Base-by-base conservation (phyloP, 768 basidiomycete species). In the Mycena kentingensis region DNA sequence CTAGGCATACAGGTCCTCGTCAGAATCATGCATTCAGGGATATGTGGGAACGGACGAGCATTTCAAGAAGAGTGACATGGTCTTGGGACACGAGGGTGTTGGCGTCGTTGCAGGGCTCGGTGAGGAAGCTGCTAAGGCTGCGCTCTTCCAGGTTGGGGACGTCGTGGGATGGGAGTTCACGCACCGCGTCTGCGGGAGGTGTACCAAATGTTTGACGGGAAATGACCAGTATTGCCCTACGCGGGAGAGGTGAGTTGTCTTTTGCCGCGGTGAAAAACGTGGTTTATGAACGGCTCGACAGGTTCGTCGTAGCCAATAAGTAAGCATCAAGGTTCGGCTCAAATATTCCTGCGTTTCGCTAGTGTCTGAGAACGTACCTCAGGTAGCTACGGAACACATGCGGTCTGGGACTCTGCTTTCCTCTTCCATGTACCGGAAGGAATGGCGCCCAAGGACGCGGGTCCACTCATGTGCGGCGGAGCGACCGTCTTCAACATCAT, bases 31-130 rank as follows among this genome's bases (percentile, higher is more conserved):
- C 55, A 57, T 38, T 48, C 51, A 2, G 72, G 73, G 0, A 21
- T 74, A 10, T 74, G 73, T 29, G 73, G n/a, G 71, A 41, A 74
- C 73, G 1, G 74, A 76, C 60, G 61, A 66, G 35, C 75, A 74
- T 28, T 41, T 8, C 21, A 69, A 71, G 2, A 71, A 73, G 27
- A 73, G 67, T 3, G 72, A 73, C 1, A 8, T 68, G 22, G 64
- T 74, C 18, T 53, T 71, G 28, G 58, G 67, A 27, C 58, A 73
- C 39, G 75, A 75, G 2, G 41, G 53, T 0, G 51, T 22, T 18
- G 54, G 37, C 19, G 54, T 44, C 4, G 52, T 58, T 12, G 34
- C 42, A 19, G n/a, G 46, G 28, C n/a, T 51, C 19, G 57, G 57
- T 6, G 44, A 39, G n/a, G 3, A 18, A 4, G 57, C 54, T 0